phyloP scores from a whole-genome alignment of 345 rosid genomes.

The Toxicodendron radicans region DNA sequence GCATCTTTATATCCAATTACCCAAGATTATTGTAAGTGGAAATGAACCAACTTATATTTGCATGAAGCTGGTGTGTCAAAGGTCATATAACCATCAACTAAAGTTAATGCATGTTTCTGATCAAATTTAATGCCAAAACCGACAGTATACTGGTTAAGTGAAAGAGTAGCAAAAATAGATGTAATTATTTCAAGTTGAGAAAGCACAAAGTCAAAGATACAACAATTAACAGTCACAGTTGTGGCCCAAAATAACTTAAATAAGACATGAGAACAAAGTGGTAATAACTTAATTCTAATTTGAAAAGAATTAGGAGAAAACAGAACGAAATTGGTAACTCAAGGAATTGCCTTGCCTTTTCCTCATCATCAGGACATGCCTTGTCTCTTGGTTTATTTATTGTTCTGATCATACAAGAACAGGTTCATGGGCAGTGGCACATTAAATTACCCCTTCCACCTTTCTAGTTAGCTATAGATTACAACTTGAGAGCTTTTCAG shows the following conservation, averaged over 20 bases:
- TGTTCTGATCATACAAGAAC: constrained; percentile 14
- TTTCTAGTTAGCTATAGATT: constrained; percentile 29
- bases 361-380: constrained; percentile 10
- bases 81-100: background rate
- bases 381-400: constrained; percentile 12
- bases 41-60: no score
- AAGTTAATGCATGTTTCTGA: background rate
- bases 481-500: constrained; percentile 20
- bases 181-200: background rate
- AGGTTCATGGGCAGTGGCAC: constrained; percentile 12
- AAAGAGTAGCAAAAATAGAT: background rate
- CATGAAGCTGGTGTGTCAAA: no score
- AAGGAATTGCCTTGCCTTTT: constrained; percentile 15
- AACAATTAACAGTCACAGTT: background rate
- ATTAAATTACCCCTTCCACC: constrained; percentile 20
- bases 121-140: background rate
- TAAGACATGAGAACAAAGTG: background rate
- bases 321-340: constrained; percentile 7
- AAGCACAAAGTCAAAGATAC: background rate
- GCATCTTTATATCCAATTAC: no score
- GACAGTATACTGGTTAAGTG: background rate
- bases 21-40: no score
- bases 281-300: constrained; percentile 1
- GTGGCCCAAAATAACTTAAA: background rate
- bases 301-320: constrained; percentile 17